These are phyloP conservation scores for Globisporangium canariense DNA, from an alignment of 352 stramenopile species.

Conservation along the genomic window DNA sequence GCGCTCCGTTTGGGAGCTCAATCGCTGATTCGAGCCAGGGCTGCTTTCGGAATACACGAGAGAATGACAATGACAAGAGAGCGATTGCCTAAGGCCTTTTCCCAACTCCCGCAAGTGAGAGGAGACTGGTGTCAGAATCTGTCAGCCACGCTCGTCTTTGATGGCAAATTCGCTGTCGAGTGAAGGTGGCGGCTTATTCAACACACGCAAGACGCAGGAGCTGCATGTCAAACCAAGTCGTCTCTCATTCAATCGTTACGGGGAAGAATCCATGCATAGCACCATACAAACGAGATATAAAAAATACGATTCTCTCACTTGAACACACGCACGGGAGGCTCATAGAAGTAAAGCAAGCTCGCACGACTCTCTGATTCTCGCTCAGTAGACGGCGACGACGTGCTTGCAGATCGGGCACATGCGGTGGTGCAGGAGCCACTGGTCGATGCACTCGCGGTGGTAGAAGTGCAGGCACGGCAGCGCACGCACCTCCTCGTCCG, in stretches of 20 bases:
- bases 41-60: neutral
- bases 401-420: slow-evolving; percentile 87
- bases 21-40: no score
- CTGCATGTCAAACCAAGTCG: no score
- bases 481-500: slow-evolving; percentile 71
- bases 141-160: no score
- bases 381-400: slow-evolving; percentile 71
- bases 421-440: slow-evolving; percentile 85
- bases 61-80: neutral
- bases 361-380: neutral
- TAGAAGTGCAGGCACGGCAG: slow-evolving; percentile 88
- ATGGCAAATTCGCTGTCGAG: no score
- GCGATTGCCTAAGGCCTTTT: neutral
- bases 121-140: no score
- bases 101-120: neutral
- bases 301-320: slow-evolving; percentile 1
- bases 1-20: neutral
- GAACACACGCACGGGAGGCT: neutral
- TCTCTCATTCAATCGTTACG: no score
- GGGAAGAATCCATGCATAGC: no score
- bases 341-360: neutral
- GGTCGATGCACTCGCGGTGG: slow-evolving; percentile 88
- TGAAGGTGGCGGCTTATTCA: no score
- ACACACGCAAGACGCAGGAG: no score
- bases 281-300: no score